Evolutionary conservation across 2,329 filamentous ascomycete genomes (phyloP).

Genomic region (Aspergillus cejpii): DNA sequence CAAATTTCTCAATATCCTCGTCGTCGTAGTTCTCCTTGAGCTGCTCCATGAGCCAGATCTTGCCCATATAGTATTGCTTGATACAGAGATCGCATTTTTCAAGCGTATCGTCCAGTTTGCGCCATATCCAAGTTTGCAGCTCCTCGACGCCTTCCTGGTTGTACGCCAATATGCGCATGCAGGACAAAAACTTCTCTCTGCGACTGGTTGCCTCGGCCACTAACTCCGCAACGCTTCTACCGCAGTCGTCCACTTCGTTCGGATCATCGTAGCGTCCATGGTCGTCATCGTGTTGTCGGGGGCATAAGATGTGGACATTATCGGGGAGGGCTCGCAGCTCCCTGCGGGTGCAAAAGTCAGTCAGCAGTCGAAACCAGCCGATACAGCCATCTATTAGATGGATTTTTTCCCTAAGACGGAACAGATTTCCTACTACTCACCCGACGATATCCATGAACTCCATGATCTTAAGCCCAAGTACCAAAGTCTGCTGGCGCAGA

Average conservation of each 20-base stretch:
- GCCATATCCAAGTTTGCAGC: constrained; percentile 55
- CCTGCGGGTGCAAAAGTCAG: constrained; percentile 18
- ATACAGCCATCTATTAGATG: constrained; percentile 1
- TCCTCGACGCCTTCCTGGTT: constrained; percentile 54
- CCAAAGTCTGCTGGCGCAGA: constrained; percentile 6
- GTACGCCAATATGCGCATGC: constrained; percentile 63
- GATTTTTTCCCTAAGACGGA: neutral
- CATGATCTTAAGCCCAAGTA: constrained; percentile 21
- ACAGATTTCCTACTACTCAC: constrained; percentile 23
- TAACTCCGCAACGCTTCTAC: constrained; percentile 32
- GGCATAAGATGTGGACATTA: constrained; percentile 61
- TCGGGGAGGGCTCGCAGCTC: constrained; percentile 42
- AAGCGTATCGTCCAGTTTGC: constrained; percentile 53
- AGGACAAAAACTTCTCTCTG: constrained; percentile 58
- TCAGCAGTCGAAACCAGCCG: constrained; percentile 11
- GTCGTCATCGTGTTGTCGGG: constrained; percentile 58
- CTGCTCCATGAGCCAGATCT: constrained; percentile 56
- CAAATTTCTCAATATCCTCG: constrained; percentile 46
- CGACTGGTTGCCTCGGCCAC: constrained; percentile 53
- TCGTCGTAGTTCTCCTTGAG: constrained; percentile 52
- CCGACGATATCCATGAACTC: constrained; percentile 40
- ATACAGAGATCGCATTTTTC: constrained; percentile 64
- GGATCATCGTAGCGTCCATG: constrained; percentile 56
- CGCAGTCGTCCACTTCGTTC: constrained; percentile 45
- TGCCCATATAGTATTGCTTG: constrained; percentile 65